Base-by-base conservation (phyloP, 495 filamentous ascomycete genomes). In the Lineolata rhizophorae region DNA sequence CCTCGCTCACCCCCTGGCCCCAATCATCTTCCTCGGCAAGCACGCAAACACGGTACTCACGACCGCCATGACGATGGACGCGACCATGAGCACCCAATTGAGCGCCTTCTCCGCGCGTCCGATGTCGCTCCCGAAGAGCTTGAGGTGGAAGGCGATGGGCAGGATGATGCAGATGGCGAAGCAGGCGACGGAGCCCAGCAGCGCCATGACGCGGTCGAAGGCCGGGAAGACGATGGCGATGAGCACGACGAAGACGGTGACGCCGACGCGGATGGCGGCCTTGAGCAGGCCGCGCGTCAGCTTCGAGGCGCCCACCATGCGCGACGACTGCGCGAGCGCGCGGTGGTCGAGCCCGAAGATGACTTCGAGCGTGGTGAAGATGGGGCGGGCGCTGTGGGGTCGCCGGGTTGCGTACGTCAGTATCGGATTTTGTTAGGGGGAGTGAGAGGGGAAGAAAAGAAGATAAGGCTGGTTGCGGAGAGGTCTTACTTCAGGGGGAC, bases 151-250 rank as follows among this genome's bases (percentile, higher is more conserved):
- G 14, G 78, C 63, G 17, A 91, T 50, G 2, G 87, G 87, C 37
- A 48, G 28, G 36, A 90, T 84, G 37, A 97, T 74, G 54, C 87
- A 94, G 32, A 95, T 87, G 9, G 76, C 76, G 49, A 93, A 93
- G 48, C 84, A 91, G 32, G 92, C 61, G n/a, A 79, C 75, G 18
- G 70, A 74, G 2, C 87, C 87, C 57, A 94, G 67, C 36, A 97
- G 73, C 19, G 78, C 76, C 83, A 94, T 93, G 44, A 97, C 84
- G 34, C 70, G 66, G 46, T 97, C 87, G 44, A 95, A 97, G 0
- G 65, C 63, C 10, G 87, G 87, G 45, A 91, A 79, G 4, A 85
- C 45, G 27, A 95, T 75, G 8, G 83, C 65, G 40, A 79, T 58
- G 6, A n/a, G 6, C 5, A 68, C 35, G 25, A 80, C 67, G 42